phyloP scores from a whole-genome alignment of 345 rosid genomes.

The Triadica sebifera region DNA sequence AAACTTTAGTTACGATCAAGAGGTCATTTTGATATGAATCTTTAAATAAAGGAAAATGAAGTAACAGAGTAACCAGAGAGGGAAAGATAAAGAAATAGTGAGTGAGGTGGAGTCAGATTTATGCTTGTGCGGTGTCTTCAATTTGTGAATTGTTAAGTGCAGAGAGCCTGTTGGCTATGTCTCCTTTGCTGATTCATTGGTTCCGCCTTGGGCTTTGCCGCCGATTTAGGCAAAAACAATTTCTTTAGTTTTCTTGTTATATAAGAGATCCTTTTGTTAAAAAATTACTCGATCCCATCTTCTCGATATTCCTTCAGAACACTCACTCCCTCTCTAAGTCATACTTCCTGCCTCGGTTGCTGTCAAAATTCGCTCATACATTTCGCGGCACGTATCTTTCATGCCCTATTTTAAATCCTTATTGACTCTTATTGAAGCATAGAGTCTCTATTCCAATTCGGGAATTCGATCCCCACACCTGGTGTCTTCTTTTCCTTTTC shows the following conservation, averaged over 20 bases:
- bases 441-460: constrained; percentile 39
- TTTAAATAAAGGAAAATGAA: constrained; percentile 30
- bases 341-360: constrained; percentile 44
- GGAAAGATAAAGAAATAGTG: constrained; percentile 24
- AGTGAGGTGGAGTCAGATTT: constrained; percentile 50
- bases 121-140: constrained; percentile 43
- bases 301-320: constrained; percentile 18
- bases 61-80: constrained; percentile 31
- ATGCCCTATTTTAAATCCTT: constrained; percentile 42
- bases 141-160: constrained; percentile 48
- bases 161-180: constrained; percentile 48
- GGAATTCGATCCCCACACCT: constrained; percentile 64
- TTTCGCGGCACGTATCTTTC: constrained; percentile 35
- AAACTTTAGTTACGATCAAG: constrained; percentile 36
- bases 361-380: constrained; percentile 56
- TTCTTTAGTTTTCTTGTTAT: constrained; percentile 44
- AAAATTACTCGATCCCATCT: constrained; percentile 33
- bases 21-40: constrained; percentile 26
- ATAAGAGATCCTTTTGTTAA: constrained; percentile 47
- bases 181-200: constrained; percentile 46
- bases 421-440: constrained; percentile 41
- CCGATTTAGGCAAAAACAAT: constrained; percentile 53
- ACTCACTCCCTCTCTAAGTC: constrained; percentile 27
- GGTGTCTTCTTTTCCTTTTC: constrained; percentile 41
- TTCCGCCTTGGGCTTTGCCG: constrained; percentile 69